Base-by-base conservation (phyloP, 805 yeast species). In the Lachancea thermotolerans region DNA sequence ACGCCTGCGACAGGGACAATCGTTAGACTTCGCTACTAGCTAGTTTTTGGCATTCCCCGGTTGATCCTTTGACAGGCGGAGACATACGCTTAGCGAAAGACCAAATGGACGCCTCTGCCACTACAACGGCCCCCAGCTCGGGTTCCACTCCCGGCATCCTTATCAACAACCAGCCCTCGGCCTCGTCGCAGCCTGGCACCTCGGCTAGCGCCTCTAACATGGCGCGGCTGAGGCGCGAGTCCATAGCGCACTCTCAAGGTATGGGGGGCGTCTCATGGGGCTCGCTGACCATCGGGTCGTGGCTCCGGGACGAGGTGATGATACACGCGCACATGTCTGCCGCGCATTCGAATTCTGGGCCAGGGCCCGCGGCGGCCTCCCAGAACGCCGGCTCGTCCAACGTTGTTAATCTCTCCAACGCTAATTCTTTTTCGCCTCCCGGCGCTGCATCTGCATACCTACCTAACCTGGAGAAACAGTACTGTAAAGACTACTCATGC, bases 191-290 rank as follows among this genome's bases (percentile, higher is more conserved):
- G 37, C 47, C 32, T 10, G 45, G 55, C 39, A 10, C 46, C 49
- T 12, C 53, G 42, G 41, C 45, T 18, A 35, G 15, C 10, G 46
- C 54, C 6, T 36, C 51, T 17, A 54, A 54, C 35, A 49, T 56
- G 48, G 58, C 59, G n/a, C 65, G 80, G 51, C 77, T 89, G 51
- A 78, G 95, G 59, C 74, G 97, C 52, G 98, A 91, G 57, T 81
- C 90, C 47, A 80, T 93, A 47, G 96, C 97, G 28, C 98, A 91
- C 63, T 84, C 96, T 2, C 96, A 88, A 62, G 98, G 98, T 10
- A 86, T 93, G 82, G 98, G 98, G 37, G 99, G 98, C 39, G 85
- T 91, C 30, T 83, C 95, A 8, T 91, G 97, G 96, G 98, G 98
- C 17, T 89, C 95, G 2, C 79, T 90, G 46, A 84, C 95, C 25